Percentiles rank a stretch among this genome's conserved stretches.
These are phyloP conservation scores for Zalaria obscura DNA, from an alignment of 2,329 filamentous ascomycete species.

Conservation along the genomic window DNA sequence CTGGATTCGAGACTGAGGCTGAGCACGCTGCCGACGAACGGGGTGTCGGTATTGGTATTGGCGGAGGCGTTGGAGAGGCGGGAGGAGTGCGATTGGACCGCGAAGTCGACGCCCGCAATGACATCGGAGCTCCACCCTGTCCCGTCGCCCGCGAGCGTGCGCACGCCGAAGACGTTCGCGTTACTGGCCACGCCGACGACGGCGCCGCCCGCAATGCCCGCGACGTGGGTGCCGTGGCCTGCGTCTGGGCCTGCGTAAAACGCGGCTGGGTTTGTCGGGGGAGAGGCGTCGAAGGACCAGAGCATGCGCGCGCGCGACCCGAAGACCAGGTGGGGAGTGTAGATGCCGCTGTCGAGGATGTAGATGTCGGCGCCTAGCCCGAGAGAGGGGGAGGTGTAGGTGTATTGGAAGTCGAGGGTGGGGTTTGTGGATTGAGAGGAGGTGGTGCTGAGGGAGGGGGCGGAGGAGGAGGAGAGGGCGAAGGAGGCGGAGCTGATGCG, in stretches of 20 bases:
- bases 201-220: conserved; percentile 29
- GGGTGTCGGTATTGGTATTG: conserved; percentile 20
- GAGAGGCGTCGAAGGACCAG: conserved; percentile 20
- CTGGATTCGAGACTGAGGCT: conserved; percentile 27
- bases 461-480: conserved; percentile 4
- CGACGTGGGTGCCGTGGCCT: conserved; percentile 34
- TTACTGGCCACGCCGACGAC: conserved; percentile 33
- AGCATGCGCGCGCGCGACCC: conserved; percentile 26
- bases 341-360: conserved; percentile 34
- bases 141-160: conserved; percentile 33
- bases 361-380: conserved; percentile 33
- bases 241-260: conserved; percentile 23
- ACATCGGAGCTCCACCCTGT: conserved; percentile 32
- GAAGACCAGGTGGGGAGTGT: conserved; percentile 30
- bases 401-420: conserved; percentile 28
- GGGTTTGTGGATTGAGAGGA: neutral
- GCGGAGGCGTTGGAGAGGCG: conserved; percentile 8
- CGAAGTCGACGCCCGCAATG: conserved; percentile 35
- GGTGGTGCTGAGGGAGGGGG: conserved; percentile 10
- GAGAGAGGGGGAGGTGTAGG: conserved; percentile 19
- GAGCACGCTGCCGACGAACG: conserved; percentile 31
- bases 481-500: conserved; percentile 23
- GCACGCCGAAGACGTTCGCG: conserved; percentile 36
- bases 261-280: too few relatives aligned
- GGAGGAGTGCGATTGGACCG: conserved; percentile 24